Evolutionary conservation across 1,284 basidiomycete genomes (phyloP).

Genomic region (Malassezia globosa): DNA sequence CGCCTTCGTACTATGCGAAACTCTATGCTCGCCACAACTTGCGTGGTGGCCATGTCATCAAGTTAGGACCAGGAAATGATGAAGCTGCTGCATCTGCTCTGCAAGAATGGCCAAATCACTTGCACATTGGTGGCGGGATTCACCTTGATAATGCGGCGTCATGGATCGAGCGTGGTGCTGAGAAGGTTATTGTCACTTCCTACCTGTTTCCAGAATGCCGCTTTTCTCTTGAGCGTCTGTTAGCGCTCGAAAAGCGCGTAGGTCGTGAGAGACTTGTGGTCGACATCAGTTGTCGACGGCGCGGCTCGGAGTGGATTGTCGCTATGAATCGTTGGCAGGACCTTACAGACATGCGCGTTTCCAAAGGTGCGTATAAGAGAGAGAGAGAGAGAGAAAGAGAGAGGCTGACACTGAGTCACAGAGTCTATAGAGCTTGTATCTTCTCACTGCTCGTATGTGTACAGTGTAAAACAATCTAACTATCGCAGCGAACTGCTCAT

Average conservation of each 20-base stretch:
- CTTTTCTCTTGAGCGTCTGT: slow-evolving; percentile 66
- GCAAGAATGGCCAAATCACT: slow-evolving; percentile 63
- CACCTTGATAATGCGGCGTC: slow-evolving; percentile 64
- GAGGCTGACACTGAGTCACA: too few relatives aligned
- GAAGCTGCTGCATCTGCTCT: slow-evolving; percentile 72
- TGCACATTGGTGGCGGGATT: slow-evolving; percentile 93
- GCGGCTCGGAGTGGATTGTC: slow-evolving; percentile 72
- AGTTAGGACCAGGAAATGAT: slow-evolving; percentile 79
- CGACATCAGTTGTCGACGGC: slow-evolving; percentile 83
- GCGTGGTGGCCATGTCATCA: slow-evolving; percentile 86
- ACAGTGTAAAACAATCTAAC: slow-evolving; percentile 55
- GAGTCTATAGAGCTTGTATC: slow-evolving; percentile 20
- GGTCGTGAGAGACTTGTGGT: slow-evolving; percentile 83
- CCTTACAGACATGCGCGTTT: slow-evolving; percentile 85
- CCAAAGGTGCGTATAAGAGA: slow-evolving; percentile 64
- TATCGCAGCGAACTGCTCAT: slow-evolving; percentile 88
- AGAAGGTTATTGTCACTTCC: slow-evolving; percentile 95
- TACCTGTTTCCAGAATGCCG: slow-evolving; percentile 74
- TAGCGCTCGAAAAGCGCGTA: slow-evolving; percentile 57
- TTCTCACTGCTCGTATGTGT: slow-evolving; percentile 18
- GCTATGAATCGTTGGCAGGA: slow-evolving; percentile 99
- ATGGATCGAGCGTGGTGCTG: slow-evolving; percentile 81
- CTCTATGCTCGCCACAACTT: slow-evolving; percentile 65
- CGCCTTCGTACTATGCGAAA: slow-evolving; percentile 66
- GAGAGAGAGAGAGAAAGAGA: neutral